These are phyloP conservation scores for Aspergillus nidulans DNA, from an alignment of 495 filamentous ascomycete genomes.

Conservation along the genomic window DNA sequence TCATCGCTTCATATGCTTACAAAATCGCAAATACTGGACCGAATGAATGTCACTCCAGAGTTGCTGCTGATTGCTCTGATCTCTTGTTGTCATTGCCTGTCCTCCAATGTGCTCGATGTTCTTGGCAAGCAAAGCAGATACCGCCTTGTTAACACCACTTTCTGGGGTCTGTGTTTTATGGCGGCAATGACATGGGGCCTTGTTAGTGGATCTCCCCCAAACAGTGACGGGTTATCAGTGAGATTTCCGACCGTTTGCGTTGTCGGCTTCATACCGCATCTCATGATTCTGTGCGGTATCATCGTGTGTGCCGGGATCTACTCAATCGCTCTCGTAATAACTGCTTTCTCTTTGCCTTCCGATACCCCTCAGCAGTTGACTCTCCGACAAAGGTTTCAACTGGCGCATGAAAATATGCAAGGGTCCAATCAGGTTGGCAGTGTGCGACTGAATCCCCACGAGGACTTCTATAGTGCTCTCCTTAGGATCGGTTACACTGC, in stretches of 20 bases:
- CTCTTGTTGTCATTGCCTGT: conserved; percentile 85
- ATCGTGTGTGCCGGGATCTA: conserved; percentile 71
- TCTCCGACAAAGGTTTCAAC: conserved; percentile 51
- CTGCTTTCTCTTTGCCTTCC: conserved; percentile 62
- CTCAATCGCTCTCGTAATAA: conserved; percentile 65
- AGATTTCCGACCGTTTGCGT: conserved; percentile 92
- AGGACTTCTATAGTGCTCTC: conserved; percentile 93
- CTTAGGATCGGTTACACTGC: conserved; percentile 80
- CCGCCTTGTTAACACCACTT: conserved; percentile 75
- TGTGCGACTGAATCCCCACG: conserved; percentile 71
- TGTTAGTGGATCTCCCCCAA: conserved; percentile 49
- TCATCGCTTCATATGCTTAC: conserved; percentile 37
- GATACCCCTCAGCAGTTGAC: conserved; percentile 30
- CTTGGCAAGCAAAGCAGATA: conserved; percentile 71
- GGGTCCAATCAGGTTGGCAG: conserved; percentile 79
- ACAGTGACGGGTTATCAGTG: conserved; percentile 49
- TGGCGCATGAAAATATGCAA: conserved; percentile 84
- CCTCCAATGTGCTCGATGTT: conserved; percentile 75
- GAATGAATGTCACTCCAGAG: conserved; percentile 81
- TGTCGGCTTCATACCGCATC: conserved; percentile 89
- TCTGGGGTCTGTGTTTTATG: conserved; percentile 92
- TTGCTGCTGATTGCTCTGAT: conserved; percentile 80
- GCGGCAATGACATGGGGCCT: conserved; percentile 68
- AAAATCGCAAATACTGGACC: conserved; percentile 44
- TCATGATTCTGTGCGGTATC: conserved; percentile 78